A percentile compares a stretch with the other conserved stretches of the same genome.
Evolutionary conservation across 495 filamentous ascomycete genomes (phyloP).

Genomic region (Clohesyomyces aquaticus): DNA sequence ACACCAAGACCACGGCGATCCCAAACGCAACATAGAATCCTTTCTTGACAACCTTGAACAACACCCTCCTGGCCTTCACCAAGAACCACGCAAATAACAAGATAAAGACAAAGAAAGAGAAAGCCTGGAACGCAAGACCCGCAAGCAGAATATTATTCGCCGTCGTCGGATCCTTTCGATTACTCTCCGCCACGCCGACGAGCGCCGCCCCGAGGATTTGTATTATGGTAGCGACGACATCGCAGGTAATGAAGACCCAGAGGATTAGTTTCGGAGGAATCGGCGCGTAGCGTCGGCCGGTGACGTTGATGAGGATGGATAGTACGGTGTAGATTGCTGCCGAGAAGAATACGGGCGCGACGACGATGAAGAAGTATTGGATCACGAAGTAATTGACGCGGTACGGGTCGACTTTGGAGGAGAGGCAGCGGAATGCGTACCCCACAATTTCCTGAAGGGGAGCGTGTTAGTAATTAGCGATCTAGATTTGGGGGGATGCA

Average conservation of each 20-base stretch:
- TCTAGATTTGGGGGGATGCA: too few species aligned
- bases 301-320: slow-evolving; percentile 49
- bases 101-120: slow-evolving; percentile 44
- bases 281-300: slow-evolving; percentile 46
- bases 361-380: slow-evolving; percentile 65
- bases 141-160: slow-evolving; percentile 45
- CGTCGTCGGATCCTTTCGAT: slow-evolving; percentile 31
- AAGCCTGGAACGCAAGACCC: slow-evolving; percentile 47
- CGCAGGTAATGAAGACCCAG: slow-evolving; percentile 58
- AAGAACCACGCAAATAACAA: slow-evolving; percentile 53
- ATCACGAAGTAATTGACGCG: slow-evolving; percentile 57
- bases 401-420: slow-evolving; percentile 53
- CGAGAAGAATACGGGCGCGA: slow-evolving; percentile 60
- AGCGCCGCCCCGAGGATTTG: slow-evolving; percentile 58
- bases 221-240: slow-evolving; percentile 54
- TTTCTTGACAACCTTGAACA: slow-evolving; percentile 9
- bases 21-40: slow-evolving; percentile 50
- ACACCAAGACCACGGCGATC: slow-evolving; percentile 54
- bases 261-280: slow-evolving; percentile 51
- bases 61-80: slow-evolving; percentile 12
- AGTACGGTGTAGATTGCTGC: slow-evolving; percentile 59
- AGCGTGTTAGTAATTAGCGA: too few species aligned
- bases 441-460: slow-evolving; percentile 60
- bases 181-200: slow-evolving; percentile 28
- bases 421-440: slow-evolving; percentile 58